These are phyloP conservation scores for Fusarium penzigii DNA, from an alignment of 2,329 filamentous ascomycete genomes.

Conservation along the genomic window DNA sequence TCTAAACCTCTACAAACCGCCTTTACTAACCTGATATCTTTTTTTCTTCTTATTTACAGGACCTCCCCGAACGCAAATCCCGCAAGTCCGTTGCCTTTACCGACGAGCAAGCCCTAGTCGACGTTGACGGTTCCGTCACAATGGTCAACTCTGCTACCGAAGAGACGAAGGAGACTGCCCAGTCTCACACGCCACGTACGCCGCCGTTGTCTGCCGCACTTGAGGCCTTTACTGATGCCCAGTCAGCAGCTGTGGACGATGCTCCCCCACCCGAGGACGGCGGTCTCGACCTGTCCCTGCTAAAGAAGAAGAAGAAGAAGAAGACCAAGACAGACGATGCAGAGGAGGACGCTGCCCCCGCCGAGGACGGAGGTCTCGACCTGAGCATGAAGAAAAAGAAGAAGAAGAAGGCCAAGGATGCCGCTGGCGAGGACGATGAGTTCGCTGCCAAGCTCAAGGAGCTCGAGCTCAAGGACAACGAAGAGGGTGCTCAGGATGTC, in stretches of 20 bases:
- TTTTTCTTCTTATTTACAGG: conserved; percentile 23
- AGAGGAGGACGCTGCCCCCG: conserved; percentile 41
- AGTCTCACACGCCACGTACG: conserved; percentile 74
- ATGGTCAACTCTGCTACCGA: conserved; percentile 67
- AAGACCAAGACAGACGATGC: conserved; percentile 38
- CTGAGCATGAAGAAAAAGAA: conserved; percentile 82
- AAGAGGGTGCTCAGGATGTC: conserved; percentile 49
- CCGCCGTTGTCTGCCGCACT: conserved; percentile 58
- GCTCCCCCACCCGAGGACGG: conserved; percentile 51
- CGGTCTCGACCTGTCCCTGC: conserved; percentile 60
- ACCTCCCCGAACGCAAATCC: conserved; percentile 61
- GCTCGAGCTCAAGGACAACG: conserved; percentile 67
- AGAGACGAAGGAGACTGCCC: conserved; percentile 77
- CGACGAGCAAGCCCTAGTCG: conserved; percentile 83
- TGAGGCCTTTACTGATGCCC: conserved; percentile 54
- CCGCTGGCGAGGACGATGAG: conserved; percentile 46
- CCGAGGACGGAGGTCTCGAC: conserved; percentile 53
- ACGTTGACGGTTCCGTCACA: conserved; percentile 83
- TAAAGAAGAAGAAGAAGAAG: conserved; percentile 80
- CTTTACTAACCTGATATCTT: conserved; percentile 17
- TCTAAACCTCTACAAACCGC: neutral
- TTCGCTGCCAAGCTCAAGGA: conserved; percentile 63
- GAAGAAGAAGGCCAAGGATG: conserved; percentile 44
- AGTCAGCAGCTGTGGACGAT: conserved; percentile 47
- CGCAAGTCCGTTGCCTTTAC: conserved; percentile 95